Percentiles rank a stretch among this genome's conserved stretches.
Evolutionary conservation across 1,284 basidiomycete species (phyloP).

Genomic region (Fistulinella staudtii): DNA sequence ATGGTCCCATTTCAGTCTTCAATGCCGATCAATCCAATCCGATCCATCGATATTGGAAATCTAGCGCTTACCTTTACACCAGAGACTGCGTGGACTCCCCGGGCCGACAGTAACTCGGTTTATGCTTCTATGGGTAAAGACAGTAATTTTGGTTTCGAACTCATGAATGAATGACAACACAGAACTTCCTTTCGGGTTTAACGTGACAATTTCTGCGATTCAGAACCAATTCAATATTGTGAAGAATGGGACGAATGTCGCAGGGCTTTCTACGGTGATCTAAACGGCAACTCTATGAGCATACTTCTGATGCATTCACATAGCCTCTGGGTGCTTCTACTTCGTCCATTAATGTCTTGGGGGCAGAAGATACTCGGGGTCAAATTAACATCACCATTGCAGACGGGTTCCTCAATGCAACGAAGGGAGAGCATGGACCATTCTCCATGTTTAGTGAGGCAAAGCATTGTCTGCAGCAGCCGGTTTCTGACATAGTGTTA

Average conservation of each 20-base stretch:
- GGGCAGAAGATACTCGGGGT: constrained; percentile 58
- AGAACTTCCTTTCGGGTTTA: constrained; percentile 79
- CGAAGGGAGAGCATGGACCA: constrained; percentile 45
- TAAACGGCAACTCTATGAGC: constrained; percentile 4
- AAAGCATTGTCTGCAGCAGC: background rate
- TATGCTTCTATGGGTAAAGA: constrained; percentile 53
- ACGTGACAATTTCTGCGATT: constrained; percentile 60
- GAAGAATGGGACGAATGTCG: constrained; percentile 48
- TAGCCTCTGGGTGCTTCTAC: constrained; percentile 59
- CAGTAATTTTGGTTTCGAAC: background rate
- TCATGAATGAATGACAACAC: constrained; percentile 3
- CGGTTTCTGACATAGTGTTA: constrained; percentile 2
- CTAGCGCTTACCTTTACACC: constrained; percentile 58
- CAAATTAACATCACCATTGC: constrained; percentile 64
- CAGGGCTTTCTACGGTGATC: constrained; percentile 53
- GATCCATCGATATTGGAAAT: constrained; percentile 60
- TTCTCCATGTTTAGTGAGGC: constrained; percentile 59
- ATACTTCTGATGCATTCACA: constrained; percentile 12
- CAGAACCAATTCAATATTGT: constrained; percentile 64
- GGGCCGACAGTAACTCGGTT: constrained; percentile 54
- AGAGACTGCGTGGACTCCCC: constrained; percentile 57
- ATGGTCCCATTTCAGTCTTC: constrained; percentile 61
- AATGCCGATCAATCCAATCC: constrained; percentile 62
- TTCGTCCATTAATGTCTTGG: constrained; percentile 50
- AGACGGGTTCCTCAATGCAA: constrained; percentile 51